Conservation (phyloP, 805 yeast species). For the Candida ovalis region DNA sequence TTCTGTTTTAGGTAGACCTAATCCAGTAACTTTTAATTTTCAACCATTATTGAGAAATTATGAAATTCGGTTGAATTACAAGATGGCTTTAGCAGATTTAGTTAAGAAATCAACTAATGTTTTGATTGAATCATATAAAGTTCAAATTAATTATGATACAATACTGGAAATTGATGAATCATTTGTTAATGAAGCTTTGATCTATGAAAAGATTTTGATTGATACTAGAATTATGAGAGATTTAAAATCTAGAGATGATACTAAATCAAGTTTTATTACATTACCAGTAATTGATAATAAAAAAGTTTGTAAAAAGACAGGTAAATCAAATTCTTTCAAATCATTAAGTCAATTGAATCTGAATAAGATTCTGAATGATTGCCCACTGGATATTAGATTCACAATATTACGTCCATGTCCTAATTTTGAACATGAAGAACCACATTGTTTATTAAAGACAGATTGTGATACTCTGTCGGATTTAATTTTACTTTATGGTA, state of each 20-base stretch:
- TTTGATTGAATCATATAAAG: conserved; percentile 49
- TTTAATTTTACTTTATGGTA: conserved; percentile 44
- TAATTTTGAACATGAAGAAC: conserved; percentile 18
- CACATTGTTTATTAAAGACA: conserved; percentile 25
- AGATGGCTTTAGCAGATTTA: conserved; percentile 48
- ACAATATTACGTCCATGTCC: conserved; percentile 29
- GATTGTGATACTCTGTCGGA: conserved; percentile 40
- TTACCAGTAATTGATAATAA: conserved; percentile 29
- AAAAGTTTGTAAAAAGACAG: conserved; percentile 9
- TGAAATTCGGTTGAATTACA: conserved; percentile 35
- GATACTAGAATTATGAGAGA: conserved; percentile 25
- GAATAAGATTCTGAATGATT: conserved; percentile 21
- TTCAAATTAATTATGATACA: conserved; percentile 39
- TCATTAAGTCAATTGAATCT: conserved; percentile 19
- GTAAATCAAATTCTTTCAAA: conserved; percentile 14
- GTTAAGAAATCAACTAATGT: conserved; percentile 45
- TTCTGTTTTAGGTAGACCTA: conserved; percentile 51
- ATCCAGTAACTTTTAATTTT: conserved; percentile 43
- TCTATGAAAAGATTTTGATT: conserved; percentile 32
- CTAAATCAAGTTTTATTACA: conserved; percentile 23
- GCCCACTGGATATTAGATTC: conserved; percentile 30
- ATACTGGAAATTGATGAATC: conserved; percentile 37
- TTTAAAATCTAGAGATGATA: conserved; percentile 15
- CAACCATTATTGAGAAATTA: conserved; percentile 31
- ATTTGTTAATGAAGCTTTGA: conserved; percentile 40